Base-by-base conservation (phyloP, 2,329 filamentous ascomycete species). In the Nemania diffusa region DNA sequence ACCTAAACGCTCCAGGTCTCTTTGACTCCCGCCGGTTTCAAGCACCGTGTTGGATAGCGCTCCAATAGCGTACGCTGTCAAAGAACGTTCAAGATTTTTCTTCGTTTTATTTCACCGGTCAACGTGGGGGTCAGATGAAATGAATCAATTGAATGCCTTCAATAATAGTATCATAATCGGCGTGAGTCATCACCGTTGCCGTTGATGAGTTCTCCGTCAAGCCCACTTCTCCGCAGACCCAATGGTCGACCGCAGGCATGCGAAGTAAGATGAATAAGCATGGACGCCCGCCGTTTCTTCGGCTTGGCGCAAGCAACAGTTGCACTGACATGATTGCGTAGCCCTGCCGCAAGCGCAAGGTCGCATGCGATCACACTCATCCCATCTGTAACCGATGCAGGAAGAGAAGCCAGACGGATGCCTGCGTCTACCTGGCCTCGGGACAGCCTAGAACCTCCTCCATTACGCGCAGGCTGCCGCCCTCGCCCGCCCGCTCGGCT, bases 361-460 rank as follows among this genome's bases (percentile, higher is more conserved):
- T 83, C 6, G 81, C 81, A 5, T 83, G 82, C 72, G 81, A 83
- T 64, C 81, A 83, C 61, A 69, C 68, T 0, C 77, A 79, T n/a
- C 82, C 82, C 0, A 67, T 78, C 17, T 83, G 81, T 68, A 73
- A 74, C 44, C 76, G 81, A 42, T 83, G 81, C 67, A 75, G 68
- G 53, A 80, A 79, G 69, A 72, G 79, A 13, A 77, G 75, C 29
- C 75, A 78, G 51, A 63, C 72, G 24, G 65, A 64, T 15, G 71
- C 73, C 2, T 83, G 82, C 63, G 71, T 81, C 1, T 83, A 83
- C 67, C 64, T 78, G 42, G 71, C 69, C 5, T 64, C 68, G 24
- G 60, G 26, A 26, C 42, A 17, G 24, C 69, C 72, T 1, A 66
- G 52, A 26, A 29, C 67, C 2, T 24, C 55, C 17, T 40, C 55